Base-by-base conservation (phyloP, 1,139 yeast genomes). In the Protomyces inundatus region DNA sequence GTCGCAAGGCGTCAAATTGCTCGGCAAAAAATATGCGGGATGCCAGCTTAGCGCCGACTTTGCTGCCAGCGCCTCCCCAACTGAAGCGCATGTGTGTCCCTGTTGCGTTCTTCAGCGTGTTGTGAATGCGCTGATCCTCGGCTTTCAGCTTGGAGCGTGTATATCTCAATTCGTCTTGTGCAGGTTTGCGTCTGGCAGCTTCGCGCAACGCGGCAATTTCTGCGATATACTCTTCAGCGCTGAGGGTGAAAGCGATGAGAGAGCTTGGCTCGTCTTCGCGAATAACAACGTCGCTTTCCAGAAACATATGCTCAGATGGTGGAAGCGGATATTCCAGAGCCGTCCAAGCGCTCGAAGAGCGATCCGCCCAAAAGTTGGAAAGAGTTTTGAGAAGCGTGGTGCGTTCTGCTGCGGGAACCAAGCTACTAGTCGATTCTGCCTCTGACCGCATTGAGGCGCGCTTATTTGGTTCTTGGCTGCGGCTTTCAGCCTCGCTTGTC, bases 241-340 rank as follows among this genome's bases (percentile, higher is more conserved):
- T 87, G 67, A 95, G 77, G 73, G 98, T 91, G 72, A 93, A 91
- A 0, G 98, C 96, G 68, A 93, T 90, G 67, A 95, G 77, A 0
- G 98, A 91, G 72, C 95, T 88, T 6, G 98, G 98, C 73, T 95
- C 99, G 74, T 90, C 97, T 72, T 95, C 99, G 61, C 98, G 79
- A 4, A 93, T 95, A 67, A 95, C 87, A 16, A 95, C 96, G 73
- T 90, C 91, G 5, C 96, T 88, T 72, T 95, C 98, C 7, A 90
- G 90, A 78, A 93, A 93, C 4, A 95, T 84, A 73, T 95, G 98
- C 71, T 95, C 98, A 0, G 87, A 82, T 0, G 88, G 80, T 32
- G 82, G 68, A 57, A 91, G 78, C 0, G 98, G 97, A 74, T 90
- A 91, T 30, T 84, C 87, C 50, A 95, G 77, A 0, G 97, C 96